A percentile compares a stretch with the other conserved stretches of the same genome.
Conservation (phyloP, 2,329 filamentous ascomycete species). For the Aspergillus fumigatus region DNA sequence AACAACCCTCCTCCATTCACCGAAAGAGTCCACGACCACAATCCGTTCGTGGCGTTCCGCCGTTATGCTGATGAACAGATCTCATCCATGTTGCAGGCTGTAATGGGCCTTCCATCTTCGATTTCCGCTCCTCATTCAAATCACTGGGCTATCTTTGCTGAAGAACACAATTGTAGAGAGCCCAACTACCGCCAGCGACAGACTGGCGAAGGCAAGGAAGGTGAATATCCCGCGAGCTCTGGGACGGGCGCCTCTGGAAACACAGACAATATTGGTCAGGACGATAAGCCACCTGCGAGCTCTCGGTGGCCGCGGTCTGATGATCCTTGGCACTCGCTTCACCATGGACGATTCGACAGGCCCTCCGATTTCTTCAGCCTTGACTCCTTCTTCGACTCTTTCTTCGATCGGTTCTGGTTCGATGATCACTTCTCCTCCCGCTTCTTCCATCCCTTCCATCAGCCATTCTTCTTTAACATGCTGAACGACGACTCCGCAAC, state of each 20-base stretch:
- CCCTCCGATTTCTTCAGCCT: constrained; percentile 27
- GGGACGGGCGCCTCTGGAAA: constrained; percentile 5
- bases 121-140: constrained; percentile 27
- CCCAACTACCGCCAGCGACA: constrained; percentile 15
- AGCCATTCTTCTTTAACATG: constrained; percentile 28
- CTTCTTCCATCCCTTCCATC: constrained; percentile 25
- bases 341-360: constrained; percentile 8
- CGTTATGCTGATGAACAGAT: constrained; percentile 57
- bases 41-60: constrained; percentile 58
- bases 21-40: constrained; percentile 34
- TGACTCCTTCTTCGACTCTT: constrained; percentile 34
- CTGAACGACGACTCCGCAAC: constrained; percentile 31
- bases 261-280: constrained; percentile 5
- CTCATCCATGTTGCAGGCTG: constrained; percentile 49
- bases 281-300: neutral
- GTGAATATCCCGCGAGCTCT: constrained; percentile 2
- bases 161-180: constrained; percentile 26
- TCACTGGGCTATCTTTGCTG: constrained; percentile 33
- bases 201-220: constrained; percentile 3
- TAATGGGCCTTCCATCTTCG: constrained; percentile 45
- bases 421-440: constrained; percentile 28
- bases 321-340: constrained; percentile 24
- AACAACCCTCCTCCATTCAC: constrained; percentile 9
- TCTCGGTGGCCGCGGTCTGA: constrained; percentile 15
- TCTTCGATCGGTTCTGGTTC: constrained; percentile 31